Evolutionary conservation across 495 filamentous ascomycete species (phyloP), one percentile per base, ranked within the genome.

Genomic region (Penicillium mononematosum): DNA sequence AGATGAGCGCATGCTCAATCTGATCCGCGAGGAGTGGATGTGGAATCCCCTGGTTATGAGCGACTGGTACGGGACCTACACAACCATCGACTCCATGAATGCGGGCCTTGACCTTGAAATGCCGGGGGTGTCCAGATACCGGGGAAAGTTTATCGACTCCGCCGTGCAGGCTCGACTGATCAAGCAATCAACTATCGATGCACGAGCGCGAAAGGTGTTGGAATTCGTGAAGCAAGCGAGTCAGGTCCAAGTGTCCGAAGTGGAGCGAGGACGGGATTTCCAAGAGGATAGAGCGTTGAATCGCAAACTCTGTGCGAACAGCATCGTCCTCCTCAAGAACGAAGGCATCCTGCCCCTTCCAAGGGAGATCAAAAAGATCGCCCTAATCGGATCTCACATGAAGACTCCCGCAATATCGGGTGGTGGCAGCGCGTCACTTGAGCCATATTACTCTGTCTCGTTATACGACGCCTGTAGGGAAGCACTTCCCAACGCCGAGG

Each of bases 311-410:
- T 84, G 81, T 39, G 77, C 78, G 8, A 83, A 87, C 48, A 83
- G 83, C 8, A 81, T 92, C 24, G 88, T 88, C 1, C 74, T 92
- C n/a, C 74, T 92, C 38, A 91, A 91, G 65, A 92, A 92, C 64
- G 79, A 88, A 42, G 75, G 78, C 2, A 66, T 84, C 17, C 69
- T 91, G 4, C 88, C 87, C 11, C 68, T 90, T 24, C 71, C 83
- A 25, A 81, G 76, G 55, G 78, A 75, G 49, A 70, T 74, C 39
- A 81, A 80, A 42, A 75, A 73, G 55, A 78, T 92, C 46, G 87
- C 89, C 24, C 74, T 92, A 16, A 91, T 94, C 42, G 88, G 88
- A n/a, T 86, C 88, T 5, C 89, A 90, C 65, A 78, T 85, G 29
- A 88, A 88, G 62, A 72, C 81, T 53, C 84, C 89, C 0, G 86